Percentiles rank a stretch among this genome's conserved stretches.
Conservation (phyloP, 768 basidiomycete species). For the Amanita thiersii region DNA sequence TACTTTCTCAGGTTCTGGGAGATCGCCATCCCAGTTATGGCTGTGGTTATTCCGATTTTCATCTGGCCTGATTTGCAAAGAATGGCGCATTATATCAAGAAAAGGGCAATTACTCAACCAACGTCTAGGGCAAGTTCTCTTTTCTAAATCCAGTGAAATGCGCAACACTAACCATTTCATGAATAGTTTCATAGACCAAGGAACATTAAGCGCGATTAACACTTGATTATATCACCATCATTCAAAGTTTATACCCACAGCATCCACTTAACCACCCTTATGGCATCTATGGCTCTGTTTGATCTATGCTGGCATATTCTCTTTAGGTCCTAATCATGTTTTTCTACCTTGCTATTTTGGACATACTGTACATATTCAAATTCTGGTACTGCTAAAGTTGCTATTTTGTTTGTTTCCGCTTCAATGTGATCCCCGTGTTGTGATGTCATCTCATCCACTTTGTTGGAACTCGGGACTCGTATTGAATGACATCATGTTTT, state of each 20-base stretch:
- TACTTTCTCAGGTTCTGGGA: constrained; percentile 48
- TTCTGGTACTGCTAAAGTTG: no score
- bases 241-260: no score
- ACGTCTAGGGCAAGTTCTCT: constrained; percentile 20
- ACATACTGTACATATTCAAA: neutral
- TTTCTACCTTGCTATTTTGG: neutral
- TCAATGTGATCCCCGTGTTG: no score
- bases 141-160: neutral
- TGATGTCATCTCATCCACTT: no score
- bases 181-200: neutral
- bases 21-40: constrained; percentile 54
- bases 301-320: no score
- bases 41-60: constrained; percentile 43
- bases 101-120: constrained; percentile 24
- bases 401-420: no score
- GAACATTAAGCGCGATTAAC: neutral
- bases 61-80: constrained; percentile 40
- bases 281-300: no score
- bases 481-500: neutral
- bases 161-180: neutral
- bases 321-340: no score
- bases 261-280: no score
- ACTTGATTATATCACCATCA: no score
- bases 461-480: no score
- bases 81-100: constrained; percentile 37